These are phyloP conservation scores for Apiospora kogelbergensis DNA, from an alignment of 2,329 filamentous ascomycete species.

Conservation along the genomic window DNA sequence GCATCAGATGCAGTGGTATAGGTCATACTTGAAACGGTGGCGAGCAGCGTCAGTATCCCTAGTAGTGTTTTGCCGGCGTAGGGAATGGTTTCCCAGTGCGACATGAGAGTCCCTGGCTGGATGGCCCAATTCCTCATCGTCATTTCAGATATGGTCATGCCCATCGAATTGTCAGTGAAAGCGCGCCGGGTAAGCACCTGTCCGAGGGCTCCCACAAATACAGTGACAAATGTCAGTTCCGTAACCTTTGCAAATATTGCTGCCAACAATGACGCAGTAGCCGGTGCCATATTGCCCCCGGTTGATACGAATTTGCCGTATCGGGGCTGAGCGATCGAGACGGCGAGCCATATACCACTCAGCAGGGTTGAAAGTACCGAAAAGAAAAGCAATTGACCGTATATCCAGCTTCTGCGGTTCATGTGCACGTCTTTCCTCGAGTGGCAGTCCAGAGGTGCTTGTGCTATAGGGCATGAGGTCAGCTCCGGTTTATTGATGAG, in stretches of 20 bases:
- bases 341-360: conserved; percentile 65
- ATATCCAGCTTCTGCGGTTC: conserved; percentile 46
- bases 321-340: conserved; percentile 61
- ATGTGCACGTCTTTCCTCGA: conserved; percentile 30
- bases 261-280: conserved; percentile 67
- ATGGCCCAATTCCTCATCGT: conserved; percentile 76
- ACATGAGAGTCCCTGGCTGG: conserved; percentile 70
- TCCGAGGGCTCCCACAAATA: conserved; percentile 73
- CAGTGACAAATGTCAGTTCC: conserved; percentile 75
- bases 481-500: neutral
- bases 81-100: conserved; percentile 63
- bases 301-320: conserved; percentile 59
- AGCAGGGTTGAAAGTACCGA: conserved; percentile 64
- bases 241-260: conserved; percentile 73
- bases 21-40: conserved; percentile 65
- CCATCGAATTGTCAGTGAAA: conserved; percentile 57
- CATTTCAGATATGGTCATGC: conserved; percentile 74
- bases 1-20: conserved; percentile 78
- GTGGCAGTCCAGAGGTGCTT: conserved; percentile 27
- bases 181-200: conserved; percentile 73
- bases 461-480: conserved; percentile 19
- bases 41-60: conserved; percentile 62
- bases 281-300: conserved; percentile 53
- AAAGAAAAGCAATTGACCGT: conserved; percentile 43
- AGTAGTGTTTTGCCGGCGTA: conserved; percentile 65